These are phyloP conservation scores for Dalbergia cultrata DNA, from an alignment of 306 rosid genomes.

Conservation along the genomic window DNA sequence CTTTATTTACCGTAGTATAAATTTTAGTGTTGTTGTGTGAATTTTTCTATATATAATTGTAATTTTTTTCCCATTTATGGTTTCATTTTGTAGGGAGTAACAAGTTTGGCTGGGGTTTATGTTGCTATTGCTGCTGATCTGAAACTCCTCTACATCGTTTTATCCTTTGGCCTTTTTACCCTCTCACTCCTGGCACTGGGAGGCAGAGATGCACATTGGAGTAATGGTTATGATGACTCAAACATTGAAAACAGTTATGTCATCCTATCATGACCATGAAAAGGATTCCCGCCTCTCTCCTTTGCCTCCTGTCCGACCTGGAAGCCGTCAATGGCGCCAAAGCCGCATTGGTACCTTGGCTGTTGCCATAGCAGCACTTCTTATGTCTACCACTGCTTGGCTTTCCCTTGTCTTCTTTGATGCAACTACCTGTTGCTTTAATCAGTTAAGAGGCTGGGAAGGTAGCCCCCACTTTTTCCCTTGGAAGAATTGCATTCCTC, in stretches of 20 bases:
- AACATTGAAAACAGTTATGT: slow-evolving; percentile 50
- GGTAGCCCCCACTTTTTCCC: slow-evolving; percentile 47
- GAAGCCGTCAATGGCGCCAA: slow-evolving; percentile 59
- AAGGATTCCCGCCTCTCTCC: slow-evolving; percentile 50
- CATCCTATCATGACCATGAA: slow-evolving; percentile 51
- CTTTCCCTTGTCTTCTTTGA: slow-evolving; percentile 72
- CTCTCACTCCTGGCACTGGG: slow-evolving; percentile 42
- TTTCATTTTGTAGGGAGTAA: slow-evolving; percentile 42
- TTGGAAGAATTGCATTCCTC: slow-evolving; percentile 52
- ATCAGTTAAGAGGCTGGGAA: slow-evolving; percentile 59
- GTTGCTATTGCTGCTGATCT: slow-evolving; percentile 30
- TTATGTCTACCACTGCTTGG: slow-evolving; percentile 71
- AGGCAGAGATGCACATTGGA: slow-evolving; percentile 51
- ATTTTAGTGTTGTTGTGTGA: background rate
- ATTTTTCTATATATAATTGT: slow-evolving; percentile 24
- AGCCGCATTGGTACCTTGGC: slow-evolving; percentile 56
- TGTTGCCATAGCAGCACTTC: slow-evolving; percentile 66
- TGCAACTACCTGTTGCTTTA: slow-evolving; percentile 60
- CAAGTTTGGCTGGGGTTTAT: slow-evolving; percentile 35
- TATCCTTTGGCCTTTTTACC: slow-evolving; percentile 23
- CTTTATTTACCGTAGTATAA: background rate
- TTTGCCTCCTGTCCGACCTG: slow-evolving; percentile 41
- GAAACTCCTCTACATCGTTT: slow-evolving; percentile 26
- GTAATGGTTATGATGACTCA: slow-evolving; percentile 59
- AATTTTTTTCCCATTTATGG: slow-evolving; percentile 38